A percentile compares a stretch with the other conserved stretches of the same genome.
Evolutionary conservation across 805 yeast genomes (phyloP).

Genomic region (Kodamaea leandrae): DNA sequence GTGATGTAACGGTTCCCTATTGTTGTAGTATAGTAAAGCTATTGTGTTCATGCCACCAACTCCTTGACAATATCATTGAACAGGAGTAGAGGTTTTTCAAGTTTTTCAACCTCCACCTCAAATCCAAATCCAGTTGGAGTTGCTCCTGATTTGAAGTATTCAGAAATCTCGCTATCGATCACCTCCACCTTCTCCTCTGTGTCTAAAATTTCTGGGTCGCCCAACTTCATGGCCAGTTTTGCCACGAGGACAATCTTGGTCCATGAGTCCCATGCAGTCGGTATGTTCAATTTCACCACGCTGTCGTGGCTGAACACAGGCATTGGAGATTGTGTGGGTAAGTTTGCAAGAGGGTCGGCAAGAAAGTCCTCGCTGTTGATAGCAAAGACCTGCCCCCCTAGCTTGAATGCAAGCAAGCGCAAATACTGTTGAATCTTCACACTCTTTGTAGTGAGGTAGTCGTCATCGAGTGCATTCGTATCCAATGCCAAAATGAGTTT

Average conservation of each 20-base stretch:
- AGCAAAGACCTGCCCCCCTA: slow-evolving; percentile 24
- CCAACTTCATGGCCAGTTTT: slow-evolving; percentile 18
- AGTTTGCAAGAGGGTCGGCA: slow-evolving; percentile 1
- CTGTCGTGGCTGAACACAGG: slow-evolving; percentile 4
- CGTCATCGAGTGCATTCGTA: slow-evolving; percentile 13
- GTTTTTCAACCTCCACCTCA: neutral
- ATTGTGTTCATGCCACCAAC: neutral
- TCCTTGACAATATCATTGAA: slow-evolving; percentile 6
- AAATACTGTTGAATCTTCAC: slow-evolving; percentile 36
- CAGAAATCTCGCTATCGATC: slow-evolving; percentile 18
- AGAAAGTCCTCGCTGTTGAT: slow-evolving; percentile 8
- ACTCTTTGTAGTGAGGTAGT: slow-evolving; percentile 18
- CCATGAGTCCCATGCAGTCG: slow-evolving; percentile 52
- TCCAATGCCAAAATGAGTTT: slow-evolving; percentile 19
- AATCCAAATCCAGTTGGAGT: no score
- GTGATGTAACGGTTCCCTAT: no score
- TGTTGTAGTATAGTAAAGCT: neutral
- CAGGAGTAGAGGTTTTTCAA: neutral
- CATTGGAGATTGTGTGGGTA: neutral
- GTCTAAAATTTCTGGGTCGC: slow-evolving; percentile 12
- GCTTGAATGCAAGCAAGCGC: slow-evolving; percentile 31
- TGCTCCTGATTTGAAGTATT: slow-evolving; percentile 7
- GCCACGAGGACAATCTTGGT: slow-evolving; percentile 43
- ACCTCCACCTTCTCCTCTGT: slow-evolving; percentile 18
- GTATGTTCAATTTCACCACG: slow-evolving; percentile 27